Base-by-base conservation (phyloP, 1,284 basidiomycete genomes). In the Waitea zeae region DNA sequence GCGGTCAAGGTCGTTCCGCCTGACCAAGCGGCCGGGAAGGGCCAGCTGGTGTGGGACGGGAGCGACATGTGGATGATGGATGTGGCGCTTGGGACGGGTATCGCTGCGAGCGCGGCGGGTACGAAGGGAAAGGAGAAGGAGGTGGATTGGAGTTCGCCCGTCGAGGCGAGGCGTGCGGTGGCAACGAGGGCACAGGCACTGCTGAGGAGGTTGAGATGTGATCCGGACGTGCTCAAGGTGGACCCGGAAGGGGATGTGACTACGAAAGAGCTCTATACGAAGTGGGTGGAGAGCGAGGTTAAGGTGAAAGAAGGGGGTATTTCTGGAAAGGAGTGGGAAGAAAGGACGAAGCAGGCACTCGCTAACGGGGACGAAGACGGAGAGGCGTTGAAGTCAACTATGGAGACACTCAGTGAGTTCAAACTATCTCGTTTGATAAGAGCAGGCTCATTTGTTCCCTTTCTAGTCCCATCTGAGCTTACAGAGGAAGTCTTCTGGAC, bases 1-100 rank as follows among this genome's bases (percentile, higher is more conserved):
- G 87, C 86, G 9, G 83, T 95, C 44, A 84, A 84, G 50, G 77
- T 95, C 34, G 62, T 95, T 6, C 89, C 89, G 1, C 88, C 88
- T 1, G 75, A 80, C 29, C 66, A 63, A 5, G 49, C 49, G 12
- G 41, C 51, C 0, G 43, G 47, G 3, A 47, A 50, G 5, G 52
- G 59, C 5, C 65, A 62, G 2, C 47, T 78, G 22, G 50, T 71
- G 31, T 87, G 82, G 80, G 82, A 88, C 51, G 83, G 82, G 0
- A 58, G 71, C n/a, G 82, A 88, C 48, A 67, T 86, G 47, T 88
- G 83, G 70, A 69, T 76, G 56, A 44, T 77, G 11, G 24, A 26
- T 17, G 5, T 15, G 17, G 13, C 17, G 31, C 73, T 76, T 22
- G 59, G 58, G 38, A 49, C 49, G 49, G 20, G 40, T 45, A 30